Base-by-base conservation (phyloP, 345 rosid species). In the Citrus inodora region DNA sequence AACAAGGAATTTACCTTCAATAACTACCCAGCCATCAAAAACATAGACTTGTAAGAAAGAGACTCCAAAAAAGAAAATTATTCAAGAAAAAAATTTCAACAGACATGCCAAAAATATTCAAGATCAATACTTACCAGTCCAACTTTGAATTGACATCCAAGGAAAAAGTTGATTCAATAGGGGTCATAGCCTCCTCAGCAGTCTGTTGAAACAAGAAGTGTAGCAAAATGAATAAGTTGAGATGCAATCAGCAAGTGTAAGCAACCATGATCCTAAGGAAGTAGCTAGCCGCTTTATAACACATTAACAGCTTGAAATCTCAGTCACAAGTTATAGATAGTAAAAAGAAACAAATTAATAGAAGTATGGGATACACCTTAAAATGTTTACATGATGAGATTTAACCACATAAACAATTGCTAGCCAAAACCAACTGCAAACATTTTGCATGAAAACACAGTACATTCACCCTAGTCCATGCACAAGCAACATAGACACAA, bases 151-250 rank as follows among this genome's bases (percentile, higher is more conserved):
- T 92, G 73, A 96, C 99, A 85, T 96, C 97, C 80, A 96, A 85
- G 56, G 99, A 96, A 82, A 96, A 96, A 66, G 97, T 96, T 48
- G 99, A 96, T 74, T 94, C 99, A 80, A 96, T 96, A 53, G 99
- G 99, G 40, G 99, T 96, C 99, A 96, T 96, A 59, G 99, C 99
- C 87, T 96, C 99, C 76, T 94, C 95, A 58, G 99, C 99, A 66
- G 99, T 96, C 98, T 96, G 90, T 76, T 74, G 59, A 87, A 62
- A 70, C 53, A 76, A 66, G 66, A 35, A 74, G 25, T 37, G 72
- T 69, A 78, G 56, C 46, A 67, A 71, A 66, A 74, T 42, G 28
- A 33, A 55, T 40, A 70, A 74, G 67, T 61, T n/a, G 4, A 30
- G 48, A 65, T 51, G 32, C 38, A 9, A 32, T 42, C 76, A 17